Evolutionary conservation across 192 early-diverging fungal genomes (phyloP).

Genomic region (Umbelopsis sp.): DNA sequence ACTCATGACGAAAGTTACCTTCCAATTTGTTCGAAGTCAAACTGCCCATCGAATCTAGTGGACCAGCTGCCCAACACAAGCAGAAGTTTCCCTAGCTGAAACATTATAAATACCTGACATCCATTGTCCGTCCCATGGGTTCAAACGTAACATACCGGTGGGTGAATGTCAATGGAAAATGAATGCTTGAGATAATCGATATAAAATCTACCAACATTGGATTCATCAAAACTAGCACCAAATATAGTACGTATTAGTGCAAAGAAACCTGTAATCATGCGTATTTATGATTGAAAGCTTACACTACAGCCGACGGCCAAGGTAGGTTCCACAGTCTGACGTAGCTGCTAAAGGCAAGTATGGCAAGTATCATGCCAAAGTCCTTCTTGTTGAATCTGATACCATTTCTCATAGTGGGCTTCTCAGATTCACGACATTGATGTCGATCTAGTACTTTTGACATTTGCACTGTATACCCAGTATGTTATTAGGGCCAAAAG

Average conservation of each 20-base stretch:
- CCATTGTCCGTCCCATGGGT: too few species aligned
- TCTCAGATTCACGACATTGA: too few species aligned
- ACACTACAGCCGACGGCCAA: neutral
- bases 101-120: neutral
- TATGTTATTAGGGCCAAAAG: too few species aligned
- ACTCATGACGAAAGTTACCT: conserved; percentile 47
- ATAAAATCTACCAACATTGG: conserved; percentile 92
- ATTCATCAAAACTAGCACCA: conserved; percentile 77
- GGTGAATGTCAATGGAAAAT: conserved; percentile 91
- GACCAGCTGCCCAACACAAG: conserved; percentile 79
- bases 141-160: conserved; percentile 63
- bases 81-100: conserved; percentile 82
- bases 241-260: neutral
- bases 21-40: conserved; percentile 92
- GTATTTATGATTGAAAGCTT: neutral
- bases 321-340: neutral
- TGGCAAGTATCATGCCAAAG: neutral
- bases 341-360: neutral
- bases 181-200: conserved; percentile 75
- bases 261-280: too few species aligned
- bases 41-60: conserved; percentile 93
- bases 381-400: neutral
- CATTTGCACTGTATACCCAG: too few species aligned
- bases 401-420: neutral
- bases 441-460: too few species aligned